Percentiles rank a stretch among this genome's conserved stretches.
phyloP scores from a whole-genome alignment of 2,329 filamentous ascomycete genomes.

The Fusarium circinatum region DNA sequence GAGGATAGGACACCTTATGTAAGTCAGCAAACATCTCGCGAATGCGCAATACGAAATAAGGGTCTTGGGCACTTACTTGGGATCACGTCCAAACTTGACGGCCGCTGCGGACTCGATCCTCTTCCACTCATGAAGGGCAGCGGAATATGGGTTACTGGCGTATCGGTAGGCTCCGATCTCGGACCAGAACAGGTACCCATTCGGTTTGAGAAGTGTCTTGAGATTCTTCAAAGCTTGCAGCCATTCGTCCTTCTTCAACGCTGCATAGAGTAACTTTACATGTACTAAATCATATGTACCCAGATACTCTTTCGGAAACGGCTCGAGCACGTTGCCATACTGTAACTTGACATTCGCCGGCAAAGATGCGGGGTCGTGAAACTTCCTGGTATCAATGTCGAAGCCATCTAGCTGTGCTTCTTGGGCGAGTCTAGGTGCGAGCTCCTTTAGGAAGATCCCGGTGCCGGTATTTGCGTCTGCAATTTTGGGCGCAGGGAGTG shows the following conservation, averaged over 20 bases:
- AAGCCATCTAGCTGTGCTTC: background rate
- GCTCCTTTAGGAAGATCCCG: background rate
- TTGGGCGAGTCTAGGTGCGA: background rate
- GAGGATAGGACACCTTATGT: background rate
- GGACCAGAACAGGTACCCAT: background rate
- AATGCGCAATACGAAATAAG: accelerated
- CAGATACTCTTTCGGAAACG: background rate
- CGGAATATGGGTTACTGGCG: background rate
- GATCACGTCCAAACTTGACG: background rate
- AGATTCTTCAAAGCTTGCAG: background rate
- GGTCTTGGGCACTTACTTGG: background rate
- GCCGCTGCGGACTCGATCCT: background rate
- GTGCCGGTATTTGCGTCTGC: background rate
- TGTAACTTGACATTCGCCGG: background rate
- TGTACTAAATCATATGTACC: background rate
- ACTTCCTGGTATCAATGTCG: background rate
- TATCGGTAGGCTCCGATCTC: background rate
- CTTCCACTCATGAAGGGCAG: background rate
- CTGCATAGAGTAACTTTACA: background rate
- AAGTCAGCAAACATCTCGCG: accelerated
- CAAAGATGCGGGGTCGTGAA: background rate
- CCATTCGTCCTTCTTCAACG: background rate
- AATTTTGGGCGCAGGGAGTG: accelerated
- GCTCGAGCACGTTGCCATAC: background rate
- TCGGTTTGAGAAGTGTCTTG: background rate